A percentile compares a stretch with the other conserved stretches of the same genome.
These are phyloP conservation scores for Luffa acutangula DNA, from an alignment of 306 rosid genomes.

Conservation along the genomic window DNA sequence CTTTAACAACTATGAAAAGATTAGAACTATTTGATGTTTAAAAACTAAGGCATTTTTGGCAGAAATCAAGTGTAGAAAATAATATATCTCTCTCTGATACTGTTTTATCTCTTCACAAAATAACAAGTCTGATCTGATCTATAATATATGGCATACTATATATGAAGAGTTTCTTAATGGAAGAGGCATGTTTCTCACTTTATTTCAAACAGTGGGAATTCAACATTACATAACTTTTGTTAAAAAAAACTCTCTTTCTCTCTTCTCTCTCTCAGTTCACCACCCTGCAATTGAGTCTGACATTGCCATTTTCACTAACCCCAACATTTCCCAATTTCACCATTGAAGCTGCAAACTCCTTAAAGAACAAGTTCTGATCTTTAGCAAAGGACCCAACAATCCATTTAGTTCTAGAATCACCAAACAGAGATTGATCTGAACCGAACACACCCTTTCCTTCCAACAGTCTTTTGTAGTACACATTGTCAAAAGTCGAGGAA, in stretches of 20 bases:
- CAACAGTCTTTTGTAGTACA: constrained; percentile 40
- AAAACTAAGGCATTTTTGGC: background rate
- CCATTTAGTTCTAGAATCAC: constrained; percentile 49
- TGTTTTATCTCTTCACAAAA: background rate
- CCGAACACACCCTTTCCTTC: constrained; percentile 47
- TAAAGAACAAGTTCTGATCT: constrained; percentile 48
- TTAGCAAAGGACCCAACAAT: constrained; percentile 55
- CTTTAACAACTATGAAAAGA: background rate
- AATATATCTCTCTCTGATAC: background rate
- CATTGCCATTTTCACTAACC: constrained; percentile 36
- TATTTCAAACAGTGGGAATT: background rate
- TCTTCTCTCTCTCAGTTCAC: background rate
- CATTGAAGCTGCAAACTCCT: constrained; percentile 54
- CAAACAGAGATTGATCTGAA: constrained; percentile 53
- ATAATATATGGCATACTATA: background rate
- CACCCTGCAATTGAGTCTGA: constrained; percentile 38
- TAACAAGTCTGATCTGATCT: background rate
- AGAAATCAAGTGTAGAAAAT: background rate
- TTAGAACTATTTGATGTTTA: background rate
- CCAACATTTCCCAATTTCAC: constrained; percentile 54
- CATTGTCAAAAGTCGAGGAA: constrained; percentile 57
- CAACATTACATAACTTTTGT: background rate
- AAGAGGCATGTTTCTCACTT: background rate
- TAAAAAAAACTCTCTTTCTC: background rate
- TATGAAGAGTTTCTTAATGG: background rate